These are phyloP conservation scores for Globisporangium iwayamae DNA, from an alignment of 352 stramenopile genomes.

Conservation along the genomic window DNA sequence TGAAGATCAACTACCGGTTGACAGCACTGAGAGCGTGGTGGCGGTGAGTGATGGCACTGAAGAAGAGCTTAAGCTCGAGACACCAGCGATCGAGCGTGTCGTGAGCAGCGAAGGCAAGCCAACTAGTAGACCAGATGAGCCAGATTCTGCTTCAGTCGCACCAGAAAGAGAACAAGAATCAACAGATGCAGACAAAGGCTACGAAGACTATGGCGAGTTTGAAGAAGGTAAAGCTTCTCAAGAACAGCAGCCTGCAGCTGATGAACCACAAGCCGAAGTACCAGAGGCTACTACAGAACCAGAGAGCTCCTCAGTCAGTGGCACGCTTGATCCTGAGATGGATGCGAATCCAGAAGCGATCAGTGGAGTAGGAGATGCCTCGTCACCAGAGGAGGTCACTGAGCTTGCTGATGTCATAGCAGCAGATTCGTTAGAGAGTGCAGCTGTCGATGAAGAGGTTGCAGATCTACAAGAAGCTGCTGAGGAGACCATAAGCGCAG, in stretches of 20 bases:
- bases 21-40: background rate
- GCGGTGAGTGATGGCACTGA: background rate
- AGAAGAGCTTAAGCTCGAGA: background rate
- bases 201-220: conserved; percentile 4
- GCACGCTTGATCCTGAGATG: background rate
- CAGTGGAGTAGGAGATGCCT: background rate
- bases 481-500: background rate
- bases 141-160: background rate
- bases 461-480: background rate
- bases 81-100: background rate
- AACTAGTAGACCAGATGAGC: background rate
- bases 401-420: background rate
- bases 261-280: background rate
- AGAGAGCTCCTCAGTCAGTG: background rate
- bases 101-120: background rate
- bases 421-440: background rate
- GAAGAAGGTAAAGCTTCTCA: background rate
- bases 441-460: background rate
- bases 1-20: background rate
- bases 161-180: background rate
- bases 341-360: background rate
- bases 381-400: background rate
- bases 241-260: background rate
- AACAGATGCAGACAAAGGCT: background rate
- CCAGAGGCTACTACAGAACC: background rate